phyloP scores from a whole-genome alignment of 352 stramenopile genomes.

The Globisporangium splendens region DNA sequence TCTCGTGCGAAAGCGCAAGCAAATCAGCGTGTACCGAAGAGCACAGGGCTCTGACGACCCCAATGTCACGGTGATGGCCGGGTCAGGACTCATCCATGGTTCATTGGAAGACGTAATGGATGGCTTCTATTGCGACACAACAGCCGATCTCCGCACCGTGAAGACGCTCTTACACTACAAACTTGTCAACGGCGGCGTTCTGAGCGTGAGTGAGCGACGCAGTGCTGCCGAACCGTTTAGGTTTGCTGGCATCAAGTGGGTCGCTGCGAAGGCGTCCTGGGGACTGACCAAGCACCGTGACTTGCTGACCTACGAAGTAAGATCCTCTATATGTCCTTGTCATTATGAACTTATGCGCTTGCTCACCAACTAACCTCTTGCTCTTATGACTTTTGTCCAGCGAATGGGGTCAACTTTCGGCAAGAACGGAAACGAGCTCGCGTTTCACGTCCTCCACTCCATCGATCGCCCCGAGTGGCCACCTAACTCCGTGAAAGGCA shows the following conservation, averaged over 20 bases:
- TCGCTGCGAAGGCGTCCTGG: constrained; percentile 23
- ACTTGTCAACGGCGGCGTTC: constrained; percentile 21
- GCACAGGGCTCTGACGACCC: not conserved
- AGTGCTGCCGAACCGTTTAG: constrained; percentile 26
- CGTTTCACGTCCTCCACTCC: too few relatives aligned
- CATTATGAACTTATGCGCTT: too few relatives aligned
- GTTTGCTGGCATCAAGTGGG: constrained; percentile 45
- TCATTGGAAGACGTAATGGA: constrained; percentile 31
- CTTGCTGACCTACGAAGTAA: constrained; percentile 36
- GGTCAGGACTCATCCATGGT: constrained; percentile 6
- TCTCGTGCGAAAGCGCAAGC: constrained; percentile 3
- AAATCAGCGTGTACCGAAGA: constrained; percentile 10
- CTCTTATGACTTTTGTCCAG: too few relatives aligned
- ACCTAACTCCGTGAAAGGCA: too few relatives aligned
- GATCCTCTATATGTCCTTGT: too few relatives aligned
- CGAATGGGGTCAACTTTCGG: too few relatives aligned
- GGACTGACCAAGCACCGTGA: constrained; percentile 27
- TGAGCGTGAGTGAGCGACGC: constrained; percentile 25
- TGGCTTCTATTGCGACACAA: constrained; percentile 37
- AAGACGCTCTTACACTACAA: constrained; percentile 28
- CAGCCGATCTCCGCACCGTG: constrained; percentile 23
- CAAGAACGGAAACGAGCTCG: too few relatives aligned
- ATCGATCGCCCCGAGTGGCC: too few relatives aligned
- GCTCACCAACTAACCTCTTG: too few relatives aligned
- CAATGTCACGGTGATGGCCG: constrained; percentile 1